phyloP scores from a whole-genome alignment of 2,329 filamentous ascomycete genomes.

The Nothophoma quercina region DNA sequence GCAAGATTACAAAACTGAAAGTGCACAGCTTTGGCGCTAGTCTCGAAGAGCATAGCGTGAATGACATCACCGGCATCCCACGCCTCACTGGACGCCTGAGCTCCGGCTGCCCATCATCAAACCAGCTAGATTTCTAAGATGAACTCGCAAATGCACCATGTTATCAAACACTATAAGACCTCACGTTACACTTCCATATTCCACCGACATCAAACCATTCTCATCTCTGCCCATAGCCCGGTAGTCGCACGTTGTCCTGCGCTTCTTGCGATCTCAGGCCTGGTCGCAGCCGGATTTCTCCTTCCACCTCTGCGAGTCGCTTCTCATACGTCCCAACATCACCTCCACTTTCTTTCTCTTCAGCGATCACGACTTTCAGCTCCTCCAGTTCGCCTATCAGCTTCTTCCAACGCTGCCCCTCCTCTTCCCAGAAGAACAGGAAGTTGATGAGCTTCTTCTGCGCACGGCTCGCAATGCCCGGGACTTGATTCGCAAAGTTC shows the following conservation, averaged over 20 bases:
- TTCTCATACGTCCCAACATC: conserved; percentile 10
- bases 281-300: conserved; percentile 2
- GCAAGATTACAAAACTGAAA: conserved; percentile 6
- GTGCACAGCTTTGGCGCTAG: conserved; percentile 6
- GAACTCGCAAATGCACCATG: no score
- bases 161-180: no score
- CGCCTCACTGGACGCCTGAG: no score
- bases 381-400: conserved; percentile 8
- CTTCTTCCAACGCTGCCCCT: conserved; percentile 7
- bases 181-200: background rate
- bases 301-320: conserved; percentile 12
- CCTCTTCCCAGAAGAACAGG: conserved; percentile 16
- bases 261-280: conserved; percentile 6
- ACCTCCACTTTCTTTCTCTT: background rate
- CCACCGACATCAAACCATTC: background rate
- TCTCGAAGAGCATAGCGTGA: background rate
- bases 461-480: conserved; percentile 7
- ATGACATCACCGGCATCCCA: background rate
- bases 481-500: conserved; percentile 9
- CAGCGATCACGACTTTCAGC: conserved; percentile 4
- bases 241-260: background rate
- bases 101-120: no score
- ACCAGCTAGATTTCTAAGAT: no score
- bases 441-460: conserved; percentile 16
- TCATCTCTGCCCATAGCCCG: background rate